Evolutionary conservation across 1,284 basidiomycete genomes (phyloP), one percentile per base, ranked within the genome.

Genomic region (Rhodotorula sp.): DNA sequence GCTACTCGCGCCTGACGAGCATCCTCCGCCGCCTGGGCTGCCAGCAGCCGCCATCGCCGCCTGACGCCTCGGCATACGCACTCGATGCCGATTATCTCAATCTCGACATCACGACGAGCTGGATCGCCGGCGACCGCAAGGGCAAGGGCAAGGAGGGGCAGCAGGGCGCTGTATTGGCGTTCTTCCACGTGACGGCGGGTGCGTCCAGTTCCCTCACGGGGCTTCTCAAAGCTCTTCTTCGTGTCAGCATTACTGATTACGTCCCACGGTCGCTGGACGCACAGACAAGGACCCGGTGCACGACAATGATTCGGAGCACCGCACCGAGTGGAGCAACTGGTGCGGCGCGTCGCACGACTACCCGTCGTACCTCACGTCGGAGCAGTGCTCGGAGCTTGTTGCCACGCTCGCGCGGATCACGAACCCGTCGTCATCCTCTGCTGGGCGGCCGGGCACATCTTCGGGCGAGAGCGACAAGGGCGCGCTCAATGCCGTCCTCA

Each of bases 21-120:
- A 82, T 85, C 67, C 79, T 83, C n/a, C 79, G 81, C 44, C 78
- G 83, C n/a, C 78, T 85, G 5, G 84, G 84, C 0, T 80, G 80
- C 56, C 55, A 69, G n/a, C 73, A 78, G 15, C 82, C 83, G 12
- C 81, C 82, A 19, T 80, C 81, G 29, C 51, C 63, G 12, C 67
- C 69, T 3, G 70, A 73, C 22, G 70, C 72, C 4, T 29, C 46
- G 32, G 41, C 61, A 8, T 72, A 75, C 59, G 66, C 64, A 1
- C 59, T 69, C 29, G 76, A 74, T 51, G 66, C 53, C 25, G 75
- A 93, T 79, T 97, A 93, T 81, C 88, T 95, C 84, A 88, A 90
- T 7, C 87, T 94, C 74, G 93, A 97, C 82, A 87, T 99, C 77
- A 92, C 96, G 77, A 90, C 97, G 80, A 97, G 95, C 82, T 94